Base-by-base conservation (phyloP, 768 basidiomycete species). In the Calvatia gigantea region DNA sequence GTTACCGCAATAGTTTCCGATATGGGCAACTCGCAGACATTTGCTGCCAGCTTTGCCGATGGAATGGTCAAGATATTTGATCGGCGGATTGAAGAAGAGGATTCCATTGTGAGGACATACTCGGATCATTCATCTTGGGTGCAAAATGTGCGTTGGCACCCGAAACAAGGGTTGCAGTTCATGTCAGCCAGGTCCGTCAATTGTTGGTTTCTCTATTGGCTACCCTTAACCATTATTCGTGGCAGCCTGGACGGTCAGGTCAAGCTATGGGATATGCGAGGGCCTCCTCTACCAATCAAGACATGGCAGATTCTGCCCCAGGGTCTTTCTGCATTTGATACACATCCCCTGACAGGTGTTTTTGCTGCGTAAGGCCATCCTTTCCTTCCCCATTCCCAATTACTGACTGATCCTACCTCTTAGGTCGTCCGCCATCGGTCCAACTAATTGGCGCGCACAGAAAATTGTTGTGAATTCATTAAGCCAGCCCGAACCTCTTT, bases 41-140 rank as follows among this genome's bases (percentile, higher is more conserved):
- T 98, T 70, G 77, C 91, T 12, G 89, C 93, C 7, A 87, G 94
- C 55, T 98, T 98, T 67, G 97, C 89, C 14, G 94, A 98, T 68
- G 97, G 97, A 9, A 79, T 79, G 3, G 82, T 98, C 50, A 87
- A 90, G 62, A 76, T 97, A 2, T 98, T 94, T 70, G 97, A 99
- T 73, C 86, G 90, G 31, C 84, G 97, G n/a, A 69, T 92, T 11
- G 84, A 87, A 58, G 86, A 87, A 49, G 87, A 93, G 6, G 86
- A 93, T 54, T 85, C 91, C 4, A 85, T 96, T 15, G 83, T 97
- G 15, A 76, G 88, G 47, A 82, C 82, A 2, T 95, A 90, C 65
- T 73, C 78, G 37, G 82, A 85, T 28, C 95, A 96, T 69, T 70
- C 77, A 7, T 83, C 89, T 8, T 98, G 94, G 94, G 84, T 98